These are phyloP conservation scores for Globisporangium parvum DNA, from an alignment of 352 stramenopile genomes.

Conservation along the genomic window DNA sequence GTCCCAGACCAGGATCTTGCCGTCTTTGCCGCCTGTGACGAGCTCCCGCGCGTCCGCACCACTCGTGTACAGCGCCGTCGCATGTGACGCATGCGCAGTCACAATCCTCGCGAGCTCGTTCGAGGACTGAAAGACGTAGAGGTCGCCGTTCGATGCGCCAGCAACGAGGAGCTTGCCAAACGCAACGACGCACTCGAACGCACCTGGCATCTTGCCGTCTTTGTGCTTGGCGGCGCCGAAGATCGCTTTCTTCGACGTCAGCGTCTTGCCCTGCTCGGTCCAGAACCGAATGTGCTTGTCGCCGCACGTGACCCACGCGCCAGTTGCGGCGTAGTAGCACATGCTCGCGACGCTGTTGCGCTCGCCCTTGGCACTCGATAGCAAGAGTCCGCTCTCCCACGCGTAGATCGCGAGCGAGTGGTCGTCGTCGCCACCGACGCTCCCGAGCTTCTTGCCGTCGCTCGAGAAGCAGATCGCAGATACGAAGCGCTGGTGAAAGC, in stretches of 20 bases:
- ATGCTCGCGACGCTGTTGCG: constrained; percentile 50
- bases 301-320: constrained; percentile 65
- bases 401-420: constrained; percentile 81
- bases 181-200: constrained; percentile 46
- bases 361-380: constrained; percentile 52
- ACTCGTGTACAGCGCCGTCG: constrained; percentile 46
- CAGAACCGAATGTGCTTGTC: constrained; percentile 75
- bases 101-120: constrained; percentile 47
- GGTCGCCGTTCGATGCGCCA: constrained; percentile 58
- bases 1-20: constrained; percentile 84
- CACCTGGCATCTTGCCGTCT: constrained; percentile 34
- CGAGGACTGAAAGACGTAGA: constrained; percentile 64
- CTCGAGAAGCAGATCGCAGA: constrained; percentile 60
- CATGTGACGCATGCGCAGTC: constrained; percentile 35
- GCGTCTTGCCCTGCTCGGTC: constrained; percentile 61
- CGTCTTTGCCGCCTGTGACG: constrained; percentile 84
- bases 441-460: constrained; percentile 63
- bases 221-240: constrained; percentile 56
- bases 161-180: constrained; percentile 43
- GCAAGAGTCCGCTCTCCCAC: constrained; percentile 50
- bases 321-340: constrained; percentile 31
- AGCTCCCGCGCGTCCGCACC: constrained; percentile 37
- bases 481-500: constrained; percentile 77
- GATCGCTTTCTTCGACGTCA: constrained; percentile 66
- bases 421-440: constrained; percentile 76